Conservation (phyloP, 2,329 filamentous ascomycete species). For the Hymenoscyphus albidus region DNA sequence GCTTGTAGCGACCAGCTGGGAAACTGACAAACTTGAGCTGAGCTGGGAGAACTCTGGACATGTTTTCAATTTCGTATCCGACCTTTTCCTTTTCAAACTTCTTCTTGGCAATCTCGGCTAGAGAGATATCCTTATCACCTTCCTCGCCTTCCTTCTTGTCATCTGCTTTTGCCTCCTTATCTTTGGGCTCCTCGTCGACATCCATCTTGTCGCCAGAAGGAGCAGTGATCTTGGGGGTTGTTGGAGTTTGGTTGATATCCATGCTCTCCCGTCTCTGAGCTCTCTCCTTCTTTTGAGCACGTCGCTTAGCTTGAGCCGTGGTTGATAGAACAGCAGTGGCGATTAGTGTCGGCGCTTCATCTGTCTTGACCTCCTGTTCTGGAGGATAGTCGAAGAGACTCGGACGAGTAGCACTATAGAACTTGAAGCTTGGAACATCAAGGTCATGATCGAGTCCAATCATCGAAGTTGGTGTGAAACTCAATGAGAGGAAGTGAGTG, state of each 20-base stretch:
- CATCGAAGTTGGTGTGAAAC: conserved; percentile 94
- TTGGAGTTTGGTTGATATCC: conserved; percentile 62
- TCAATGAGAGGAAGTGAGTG: conserved; percentile 92
- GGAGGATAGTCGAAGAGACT: conserved; percentile 98
- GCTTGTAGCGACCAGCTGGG: conserved; percentile 83
- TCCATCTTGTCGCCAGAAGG: conserved; percentile 83
- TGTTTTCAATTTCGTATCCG: conserved; percentile 93
- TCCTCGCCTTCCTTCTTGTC: conserved; percentile 62
- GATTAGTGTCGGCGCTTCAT: conserved; percentile 89
- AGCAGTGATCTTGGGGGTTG: conserved; percentile 59
- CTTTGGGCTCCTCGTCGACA: conserved; percentile 57
- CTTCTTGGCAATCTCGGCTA: conserved; percentile 67
- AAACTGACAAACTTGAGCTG: conserved; percentile 97
- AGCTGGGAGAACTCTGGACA: conserved; percentile 86
- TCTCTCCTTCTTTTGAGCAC: conserved; percentile 90
- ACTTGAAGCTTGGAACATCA: conserved; percentile 90
- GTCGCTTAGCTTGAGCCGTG: conserved; percentile 92
- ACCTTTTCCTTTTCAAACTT: conserved; percentile 94
- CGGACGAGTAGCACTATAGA: conserved; percentile 89
- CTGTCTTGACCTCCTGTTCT: conserved; percentile 89
- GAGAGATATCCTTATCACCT: conserved; percentile 53
- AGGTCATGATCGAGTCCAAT: conserved; percentile 93
- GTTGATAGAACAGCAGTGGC: conserved; percentile 95
- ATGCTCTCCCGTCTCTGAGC: conserved; percentile 84
- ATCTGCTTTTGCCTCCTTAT: conserved; percentile 46